phyloP scores from a whole-genome alignment of 2,329 filamentous ascomycete genomes.

The Boeremia lycopersici region DNA sequence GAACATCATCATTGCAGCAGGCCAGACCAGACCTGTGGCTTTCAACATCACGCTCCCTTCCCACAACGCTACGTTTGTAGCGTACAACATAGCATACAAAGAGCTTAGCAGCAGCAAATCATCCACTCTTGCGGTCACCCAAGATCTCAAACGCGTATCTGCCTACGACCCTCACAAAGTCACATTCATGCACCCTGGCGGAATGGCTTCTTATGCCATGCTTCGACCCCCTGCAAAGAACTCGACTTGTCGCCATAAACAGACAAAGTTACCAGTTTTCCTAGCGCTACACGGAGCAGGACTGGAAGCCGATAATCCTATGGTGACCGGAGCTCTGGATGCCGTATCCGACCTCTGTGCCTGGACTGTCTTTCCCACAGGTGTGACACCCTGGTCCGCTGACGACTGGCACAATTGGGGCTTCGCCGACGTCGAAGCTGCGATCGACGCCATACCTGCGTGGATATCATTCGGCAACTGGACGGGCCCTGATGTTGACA shows the following conservation, averaged over 20 bases:
- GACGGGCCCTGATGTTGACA: slow-evolving; percentile 54
- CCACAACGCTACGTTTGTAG: slow-evolving; percentile 31
- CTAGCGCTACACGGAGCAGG: slow-evolving; percentile 63
- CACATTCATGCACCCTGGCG: slow-evolving; percentile 60
- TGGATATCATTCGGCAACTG: slow-evolving; percentile 59
- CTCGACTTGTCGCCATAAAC: slow-evolving; percentile 32
- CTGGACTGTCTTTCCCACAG: slow-evolving; percentile 63
- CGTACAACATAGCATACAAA: slow-evolving; percentile 37
- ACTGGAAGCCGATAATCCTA: slow-evolving; percentile 57
- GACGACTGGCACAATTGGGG: slow-evolving; percentile 69
- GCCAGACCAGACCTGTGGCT: slow-evolving; percentile 51
- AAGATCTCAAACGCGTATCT: slow-evolving; percentile 31
- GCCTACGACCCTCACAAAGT: slow-evolving; percentile 57
- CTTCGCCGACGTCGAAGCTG: slow-evolving; percentile 61
- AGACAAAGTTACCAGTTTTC: slow-evolving; percentile 53
- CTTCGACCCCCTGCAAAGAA: slow-evolving; percentile 59
- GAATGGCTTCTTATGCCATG: slow-evolving; percentile 63
- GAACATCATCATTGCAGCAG: slow-evolving; percentile 36
- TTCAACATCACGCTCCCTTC: slow-evolving; percentile 41
- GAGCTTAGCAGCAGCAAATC: slow-evolving; percentile 11
- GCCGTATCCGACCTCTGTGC: slow-evolving; percentile 58
- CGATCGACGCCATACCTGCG: slow-evolving; percentile 53
- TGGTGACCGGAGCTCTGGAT: slow-evolving; percentile 57
- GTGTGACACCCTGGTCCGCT: slow-evolving; percentile 63
- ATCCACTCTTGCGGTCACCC: slow-evolving; percentile 31